Base-by-base conservation (phyloP, 495 filamentous ascomycete genomes). In the Achaetomiella virescens region DNA sequence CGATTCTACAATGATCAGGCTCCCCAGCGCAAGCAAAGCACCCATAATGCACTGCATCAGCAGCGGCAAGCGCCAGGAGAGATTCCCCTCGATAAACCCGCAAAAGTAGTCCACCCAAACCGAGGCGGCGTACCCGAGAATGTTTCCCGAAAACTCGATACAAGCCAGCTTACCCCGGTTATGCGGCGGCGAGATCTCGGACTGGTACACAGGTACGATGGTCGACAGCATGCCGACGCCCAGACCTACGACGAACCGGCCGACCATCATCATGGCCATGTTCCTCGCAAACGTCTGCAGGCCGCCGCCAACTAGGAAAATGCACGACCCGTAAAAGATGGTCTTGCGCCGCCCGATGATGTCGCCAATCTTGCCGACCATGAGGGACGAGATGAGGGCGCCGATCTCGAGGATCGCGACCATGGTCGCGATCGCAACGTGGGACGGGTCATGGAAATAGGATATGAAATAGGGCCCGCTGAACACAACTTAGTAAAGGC, bases 41-140 rank as follows among this genome's bases (percentile, higher is more conserved):
- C 95, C 93, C 90, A 98, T 97, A 17, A 95, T 72, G 64, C 91
- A 96, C 68, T 98, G 95, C 81, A 95, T 90, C 17, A 95, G 72
- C 36, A 98, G 73, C 8, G 93, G 93, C 43, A 97, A 54, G 12
- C 93, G 87, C 93, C 95, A 98, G 6, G 93, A 88, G 72, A 86
- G 81, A 63, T 97, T 75, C 62, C 78, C 86, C 47, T 88, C 63
- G 64, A 98, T 97, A 68, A 81, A 97, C 52, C 88, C 92, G 72
- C 92, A 97, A 59, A 91, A 90, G 68, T 97, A 98, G 72, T 97
- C 93, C 1, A 97, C 91, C 93, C 93, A 98, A 9, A 98, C 93
- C 60, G 91, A 96, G 46, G 90, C 87, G 45, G 90, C 88, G 70
- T 98, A 98, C 22, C 93, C 93, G 59, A 86, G 82, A 57, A 98